phyloP scores from a whole-genome alignment of 176 grass and related monocot species.

The Luzula sylvatica region DNA sequence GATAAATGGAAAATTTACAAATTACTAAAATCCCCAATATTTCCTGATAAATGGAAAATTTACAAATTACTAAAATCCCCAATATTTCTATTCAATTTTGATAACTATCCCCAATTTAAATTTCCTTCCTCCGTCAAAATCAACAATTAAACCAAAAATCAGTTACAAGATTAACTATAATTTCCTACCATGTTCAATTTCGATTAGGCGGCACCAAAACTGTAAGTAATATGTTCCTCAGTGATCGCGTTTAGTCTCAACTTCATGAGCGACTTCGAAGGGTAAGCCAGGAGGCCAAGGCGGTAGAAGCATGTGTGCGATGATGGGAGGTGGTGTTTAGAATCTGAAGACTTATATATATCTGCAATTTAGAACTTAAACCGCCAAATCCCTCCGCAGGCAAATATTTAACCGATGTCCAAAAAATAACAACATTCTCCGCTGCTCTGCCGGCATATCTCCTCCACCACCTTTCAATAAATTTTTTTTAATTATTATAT shows the following conservation, averaged over 20 bases:
- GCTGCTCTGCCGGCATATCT: conserved; percentile 63
- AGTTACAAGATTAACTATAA: too few relatives aligned
- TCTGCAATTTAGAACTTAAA: conserved; percentile 69
- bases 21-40: too few relatives aligned
- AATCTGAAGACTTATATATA: conserved; percentile 64
- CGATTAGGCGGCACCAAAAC: conserved; percentile 78
- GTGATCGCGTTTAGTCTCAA: conserved; percentile 58
- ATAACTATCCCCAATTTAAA: too few relatives aligned
- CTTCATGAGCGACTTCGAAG: conserved; percentile 36
- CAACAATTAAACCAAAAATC: too few relatives aligned
- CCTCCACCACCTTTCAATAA: conserved; percentile 49
- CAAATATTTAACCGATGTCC: conserved; percentile 90
- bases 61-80: too few relatives aligned
- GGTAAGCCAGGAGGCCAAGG: conserved; percentile 71
- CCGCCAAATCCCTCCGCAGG: conserved; percentile 78
- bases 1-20: too few relatives aligned
- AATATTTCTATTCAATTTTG: too few relatives aligned
- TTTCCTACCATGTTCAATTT: too few relatives aligned
- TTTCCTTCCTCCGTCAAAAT: too few relatives aligned
- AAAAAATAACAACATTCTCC: conserved; percentile 80
- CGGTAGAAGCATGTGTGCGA: conserved; percentile 97
- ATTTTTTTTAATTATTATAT: background rate
- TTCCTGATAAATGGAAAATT: too few relatives aligned
- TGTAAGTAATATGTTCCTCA: conserved; percentile 81
- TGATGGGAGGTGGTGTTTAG: conserved; percentile 55